Evolutionary conservation across 495 filamentous ascomycete genomes (phyloP).

Genomic region (Aspergillus avenaceus): DNA sequence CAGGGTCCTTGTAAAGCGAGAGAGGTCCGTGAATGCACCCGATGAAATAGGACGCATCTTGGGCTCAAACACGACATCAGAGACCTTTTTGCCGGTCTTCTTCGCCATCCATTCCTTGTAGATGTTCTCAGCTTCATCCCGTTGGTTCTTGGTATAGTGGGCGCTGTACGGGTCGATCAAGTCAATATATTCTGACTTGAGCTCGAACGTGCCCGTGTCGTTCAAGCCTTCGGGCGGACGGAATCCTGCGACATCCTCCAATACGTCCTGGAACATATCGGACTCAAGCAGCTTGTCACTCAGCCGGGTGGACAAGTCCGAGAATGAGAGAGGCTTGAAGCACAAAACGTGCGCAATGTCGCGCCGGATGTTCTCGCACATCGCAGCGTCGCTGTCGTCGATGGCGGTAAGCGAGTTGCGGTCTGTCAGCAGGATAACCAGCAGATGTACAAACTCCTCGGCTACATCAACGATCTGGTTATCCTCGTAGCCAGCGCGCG

Average conservation of each 20-base stretch:
- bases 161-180: constrained; percentile 91
- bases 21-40: constrained; percentile 70
- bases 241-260: constrained; percentile 88
- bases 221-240: constrained; percentile 85
- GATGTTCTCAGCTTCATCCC: constrained; percentile 88
- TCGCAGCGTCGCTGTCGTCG: constrained; percentile 61
- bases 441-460: constrained; percentile 91
- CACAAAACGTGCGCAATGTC: constrained; percentile 93
- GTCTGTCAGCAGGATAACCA: constrained; percentile 88
- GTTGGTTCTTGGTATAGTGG: constrained; percentile 94
- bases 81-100: constrained; percentile 71
- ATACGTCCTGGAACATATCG: constrained; percentile 80
- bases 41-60: constrained; percentile 72
- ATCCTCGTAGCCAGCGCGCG: constrained; percentile 70
- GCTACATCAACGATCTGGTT: constrained; percentile 83
- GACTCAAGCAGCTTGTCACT: constrained; percentile 51
- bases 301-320: constrained; percentile 75
- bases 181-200: constrained; percentile 78
- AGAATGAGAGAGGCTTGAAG: constrained; percentile 93
- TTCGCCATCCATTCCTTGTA: constrained; percentile 84
- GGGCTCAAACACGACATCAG: constrained; percentile 92
- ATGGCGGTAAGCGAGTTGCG: constrained; percentile 71
- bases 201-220: constrained; percentile 88
- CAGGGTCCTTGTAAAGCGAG: constrained; percentile 72
- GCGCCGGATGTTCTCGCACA: constrained; percentile 68